A percentile compares a stretch with the other conserved stretches of the same genome.
These are phyloP conservation scores for Phaeophleospora eucalypticola DNA, from an alignment of 2,329 filamentous ascomycete species.

Conservation along the genomic window DNA sequence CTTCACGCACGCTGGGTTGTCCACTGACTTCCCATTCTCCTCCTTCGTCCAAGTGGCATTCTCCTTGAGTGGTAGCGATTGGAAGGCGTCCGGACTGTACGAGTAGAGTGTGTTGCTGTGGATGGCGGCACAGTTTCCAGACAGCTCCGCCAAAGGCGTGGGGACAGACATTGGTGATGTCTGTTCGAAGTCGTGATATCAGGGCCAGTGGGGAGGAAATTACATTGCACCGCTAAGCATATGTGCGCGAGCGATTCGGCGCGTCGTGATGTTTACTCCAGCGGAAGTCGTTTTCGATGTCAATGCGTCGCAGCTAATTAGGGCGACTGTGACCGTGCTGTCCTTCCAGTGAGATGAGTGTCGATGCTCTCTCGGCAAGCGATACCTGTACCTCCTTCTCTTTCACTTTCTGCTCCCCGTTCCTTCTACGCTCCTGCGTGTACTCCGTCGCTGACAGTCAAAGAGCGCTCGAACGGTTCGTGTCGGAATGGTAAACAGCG, in stretches of 20 bases:
- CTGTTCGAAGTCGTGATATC: slow-evolving; percentile 6
- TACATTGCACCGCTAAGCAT: no score
- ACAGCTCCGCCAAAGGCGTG: slow-evolving; percentile 63
- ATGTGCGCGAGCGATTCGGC: slow-evolving; percentile 10
- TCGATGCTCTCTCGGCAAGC: no score
- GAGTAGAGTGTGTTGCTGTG: slow-evolving; percentile 79
- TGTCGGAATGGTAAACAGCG: background rate
- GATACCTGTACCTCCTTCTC: no score
- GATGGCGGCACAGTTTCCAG: slow-evolving; percentile 76
- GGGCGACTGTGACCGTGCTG: no score
- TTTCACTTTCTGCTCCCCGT: no score
- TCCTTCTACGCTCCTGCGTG: no score
- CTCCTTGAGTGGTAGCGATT: slow-evolving; percentile 64
- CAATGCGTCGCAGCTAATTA: background rate
- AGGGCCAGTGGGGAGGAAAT: no score
- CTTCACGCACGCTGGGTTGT: slow-evolving; percentile 72
- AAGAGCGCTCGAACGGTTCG: background rate
- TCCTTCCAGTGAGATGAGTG: no score
- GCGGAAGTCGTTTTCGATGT: no score
- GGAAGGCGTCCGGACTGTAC: slow-evolving; percentile 68
- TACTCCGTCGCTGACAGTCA: no score
- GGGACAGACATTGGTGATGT: slow-evolving; percentile 62
- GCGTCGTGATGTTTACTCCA: slow-evolving; percentile 6
- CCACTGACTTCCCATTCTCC: slow-evolving; percentile 63
- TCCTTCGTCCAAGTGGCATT: slow-evolving; percentile 70